Evolutionary conservation across 768 basidiomycete genomes (phyloP), one percentile per base, ranked within the genome.

Genomic region (Mycena albidolilacea): DNA sequence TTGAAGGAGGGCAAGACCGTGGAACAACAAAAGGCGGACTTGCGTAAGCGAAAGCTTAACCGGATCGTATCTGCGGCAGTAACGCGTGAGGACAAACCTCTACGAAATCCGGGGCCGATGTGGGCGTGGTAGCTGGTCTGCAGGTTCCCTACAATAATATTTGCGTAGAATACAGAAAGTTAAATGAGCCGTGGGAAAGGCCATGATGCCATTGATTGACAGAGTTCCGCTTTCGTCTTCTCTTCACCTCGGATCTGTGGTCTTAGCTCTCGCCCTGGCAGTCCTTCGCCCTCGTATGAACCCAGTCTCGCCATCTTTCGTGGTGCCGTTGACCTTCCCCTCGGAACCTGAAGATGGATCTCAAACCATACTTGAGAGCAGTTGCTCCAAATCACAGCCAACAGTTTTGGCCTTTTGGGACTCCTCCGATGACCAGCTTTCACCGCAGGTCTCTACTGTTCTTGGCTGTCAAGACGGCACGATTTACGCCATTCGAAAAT

Each of bases 1-100:
- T 81, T 98, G 73, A 92, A 90, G 77, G 94, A 95, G 78, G 96
- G 96, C 6, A 92, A 92, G 85, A 94, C 94, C 7, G 77, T 88
- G 41, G 91, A 90, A 76, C 90, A 97, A 81, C 81, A 90, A 74
- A 88, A 89, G 76, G 87, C 87, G 48, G 89, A 88, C 77, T 90
- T 89, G 74, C 88, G 91, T 67, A 85, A 85, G 77, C 90, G 90
- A 79, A 91, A 91, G 80, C 80, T 98, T 81, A 90, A 87, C 79
- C 89, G 88, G 81, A 93, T 97, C 71, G 91, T 95, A 17, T 95
- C 94, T 65, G 92, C 97, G 21, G 91, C 93, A 14, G 81, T 92
- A 21, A 90, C 92, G 44, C 86, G 96, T 41, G 97, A 97, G 80
- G 91, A 97, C 78, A 87, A 86, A 50, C 95, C 95, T 8, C 84